Percentiles rank a stretch among this genome's conserved stretches.
Conservation (phyloP, 805 yeast species). For the Candida ficus region DNA sequence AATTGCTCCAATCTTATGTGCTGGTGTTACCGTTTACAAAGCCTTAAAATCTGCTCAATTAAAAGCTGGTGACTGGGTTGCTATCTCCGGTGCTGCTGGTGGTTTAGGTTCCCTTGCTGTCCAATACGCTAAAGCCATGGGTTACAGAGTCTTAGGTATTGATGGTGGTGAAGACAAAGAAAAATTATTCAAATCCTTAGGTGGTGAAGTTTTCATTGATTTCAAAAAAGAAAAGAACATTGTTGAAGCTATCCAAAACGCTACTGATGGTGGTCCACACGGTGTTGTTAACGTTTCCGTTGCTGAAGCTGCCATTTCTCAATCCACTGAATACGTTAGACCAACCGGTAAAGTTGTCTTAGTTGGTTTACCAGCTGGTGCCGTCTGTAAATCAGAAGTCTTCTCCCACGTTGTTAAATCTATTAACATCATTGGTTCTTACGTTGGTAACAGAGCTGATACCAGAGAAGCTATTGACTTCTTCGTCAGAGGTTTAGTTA, state of each 20-base stretch:
- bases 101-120: slow-evolving; percentile 76
- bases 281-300: slow-evolving; percentile 40
- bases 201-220: slow-evolving; percentile 64
- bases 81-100: slow-evolving; percentile 77
- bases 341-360: slow-evolving; percentile 55
- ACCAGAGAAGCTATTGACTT: slow-evolving; percentile 76
- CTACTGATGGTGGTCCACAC: slow-evolving; percentile 64
- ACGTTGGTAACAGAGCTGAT: slow-evolving; percentile 87
- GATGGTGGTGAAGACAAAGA: slow-evolving; percentile 74
- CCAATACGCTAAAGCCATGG: slow-evolving; percentile 77
- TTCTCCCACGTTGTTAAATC: slow-evolving; percentile 52
- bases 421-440: slow-evolving; percentile 60
- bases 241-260: slow-evolving; percentile 40
- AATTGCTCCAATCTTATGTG: slow-evolving; percentile 45
- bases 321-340: slow-evolving; percentile 50
- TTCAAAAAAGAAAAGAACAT: slow-evolving; percentile 48
- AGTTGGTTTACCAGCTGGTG: slow-evolving; percentile 62
- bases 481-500: slow-evolving; percentile 65
- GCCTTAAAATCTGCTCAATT: slow-evolving; percentile 57
- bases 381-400: slow-evolving; percentile 46
- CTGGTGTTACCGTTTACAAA: slow-evolving; percentile 57
- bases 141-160: slow-evolving; percentile 64
- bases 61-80: slow-evolving; percentile 68
- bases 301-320: slow-evolving; percentile 47
- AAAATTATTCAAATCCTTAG: slow-evolving; percentile 46